A percentile compares a stretch with the other conserved stretches of the same genome.
Conservation (phyloP, 768 basidiomycete species). For the Boletus sp. region DNA sequence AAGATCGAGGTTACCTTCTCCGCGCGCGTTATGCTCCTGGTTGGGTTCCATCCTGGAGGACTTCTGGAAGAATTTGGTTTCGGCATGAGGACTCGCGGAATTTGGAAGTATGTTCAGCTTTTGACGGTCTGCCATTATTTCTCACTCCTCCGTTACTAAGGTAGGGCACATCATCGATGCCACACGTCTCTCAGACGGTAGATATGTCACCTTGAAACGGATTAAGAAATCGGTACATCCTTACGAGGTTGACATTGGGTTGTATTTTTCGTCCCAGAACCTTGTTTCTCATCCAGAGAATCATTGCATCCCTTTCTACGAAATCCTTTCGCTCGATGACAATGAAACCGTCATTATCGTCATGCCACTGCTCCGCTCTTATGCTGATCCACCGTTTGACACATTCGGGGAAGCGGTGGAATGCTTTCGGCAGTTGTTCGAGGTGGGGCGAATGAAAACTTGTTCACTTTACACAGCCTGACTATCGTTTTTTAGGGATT, state of each 20-base stretch:
- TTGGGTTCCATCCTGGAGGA: conserved; percentile 16
- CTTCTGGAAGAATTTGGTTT: not conserved
- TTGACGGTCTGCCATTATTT: not conserved
- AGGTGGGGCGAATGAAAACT: conserved; percentile 12
- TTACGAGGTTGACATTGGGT: conserved; percentile 30
- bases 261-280: conserved; percentile 17
- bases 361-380: conserved; percentile 6
- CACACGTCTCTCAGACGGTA: conserved; percentile 7
- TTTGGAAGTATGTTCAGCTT: conserved; percentile 9
- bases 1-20: conserved; percentile 4
- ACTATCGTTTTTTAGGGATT: not conserved
- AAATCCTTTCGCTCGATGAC: conserved; percentile 14
- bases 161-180: conserved; percentile 26
- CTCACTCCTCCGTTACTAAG: not conserved
- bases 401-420: conserved; percentile 29
- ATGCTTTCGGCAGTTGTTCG: conserved; percentile 24
- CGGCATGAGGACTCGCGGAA: conserved; percentile 2
- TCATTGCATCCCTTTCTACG: conserved; percentile 35
- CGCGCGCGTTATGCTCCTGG: conserved; percentile 14
- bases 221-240: conserved; percentile 11
- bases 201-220: conserved; percentile 24
- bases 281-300: conserved; percentile 20
- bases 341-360: not conserved
- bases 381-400: conserved; percentile 19
- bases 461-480: not conserved